These are phyloP conservation scores for Pichia ethanolica DNA, from an alignment of 805 yeast species.

Conservation along the genomic window DNA sequence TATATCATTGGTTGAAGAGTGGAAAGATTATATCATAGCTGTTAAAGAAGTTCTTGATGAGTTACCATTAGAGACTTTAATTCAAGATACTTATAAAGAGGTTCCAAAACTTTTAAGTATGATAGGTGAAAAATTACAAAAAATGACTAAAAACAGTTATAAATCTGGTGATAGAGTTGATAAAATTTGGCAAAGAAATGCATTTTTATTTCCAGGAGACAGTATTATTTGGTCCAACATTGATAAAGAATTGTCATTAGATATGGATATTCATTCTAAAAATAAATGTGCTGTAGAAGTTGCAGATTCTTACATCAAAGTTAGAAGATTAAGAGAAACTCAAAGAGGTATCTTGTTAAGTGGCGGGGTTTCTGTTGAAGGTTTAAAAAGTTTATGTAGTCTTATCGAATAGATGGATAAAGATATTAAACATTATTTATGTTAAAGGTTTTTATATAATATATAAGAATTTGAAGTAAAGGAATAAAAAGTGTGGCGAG, in stretches of 20 bases:
- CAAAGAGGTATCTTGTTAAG: slow-evolving; percentile 64
- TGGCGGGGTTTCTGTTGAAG: slow-evolving; percentile 5
- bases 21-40: slow-evolving; percentile 47
- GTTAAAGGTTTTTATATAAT: too few relatives aligned
- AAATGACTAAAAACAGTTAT: neutral
- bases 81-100: slow-evolving; percentile 43
- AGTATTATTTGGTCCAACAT: slow-evolving; percentile 63
- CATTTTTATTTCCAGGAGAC: slow-evolving; percentile 69
- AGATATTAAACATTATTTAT: too few relatives aligned
- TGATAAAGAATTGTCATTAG: slow-evolving; percentile 46
- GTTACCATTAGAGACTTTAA: slow-evolving; percentile 36
- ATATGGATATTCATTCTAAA: slow-evolving; percentile 46
- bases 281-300: slow-evolving; percentile 45
- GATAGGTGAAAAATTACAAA: slow-evolving; percentile 36
- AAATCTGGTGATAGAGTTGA: neutral
- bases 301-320: slow-evolving; percentile 42
- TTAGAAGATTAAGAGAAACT: slow-evolving; percentile 42
- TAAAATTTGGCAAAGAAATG: slow-evolving; percentile 57
- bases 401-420: neutral
- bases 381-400: neutral
- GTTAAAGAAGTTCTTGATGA: slow-evolving; percentile 60
- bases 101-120: slow-evolving; percentile 55
- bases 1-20: slow-evolving; percentile 57
- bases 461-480: too few relatives aligned
- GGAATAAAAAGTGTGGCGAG: too few relatives aligned